These are phyloP conservation scores for Ochetophila trinervis DNA, from an alignment of 306 rosid species.

Conservation along the genomic window DNA sequence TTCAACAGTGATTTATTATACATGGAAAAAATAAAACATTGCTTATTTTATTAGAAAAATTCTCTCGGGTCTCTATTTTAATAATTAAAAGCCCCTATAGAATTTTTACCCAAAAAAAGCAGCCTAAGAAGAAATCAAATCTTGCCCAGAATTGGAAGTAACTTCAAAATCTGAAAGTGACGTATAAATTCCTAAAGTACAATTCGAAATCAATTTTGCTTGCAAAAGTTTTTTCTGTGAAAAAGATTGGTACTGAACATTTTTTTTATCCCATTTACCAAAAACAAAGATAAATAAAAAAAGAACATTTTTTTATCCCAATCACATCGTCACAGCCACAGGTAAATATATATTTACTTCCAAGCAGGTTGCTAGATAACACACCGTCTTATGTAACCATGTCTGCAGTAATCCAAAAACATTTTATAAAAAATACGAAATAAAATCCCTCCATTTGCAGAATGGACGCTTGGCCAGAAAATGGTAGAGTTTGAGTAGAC, in stretches of 20 bases:
- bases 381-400: neutral
- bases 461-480: neutral
- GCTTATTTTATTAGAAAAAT: too few species aligned
- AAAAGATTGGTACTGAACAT: neutral
- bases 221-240: neutral
- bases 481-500: constrained; percentile 1
- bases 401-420: too few species aligned
- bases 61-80: too few species aligned
- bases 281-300: too few species aligned
- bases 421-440: neutral
- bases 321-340: neutral
- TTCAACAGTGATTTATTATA: too few species aligned
- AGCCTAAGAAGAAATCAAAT: too few species aligned
- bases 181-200: neutral
- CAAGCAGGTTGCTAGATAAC: neutral
- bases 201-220: neutral
- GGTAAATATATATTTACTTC: neutral
- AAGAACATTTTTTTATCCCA: neutral
- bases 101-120: too few species aligned
- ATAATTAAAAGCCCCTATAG: too few species aligned
- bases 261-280: neutral
- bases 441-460: neutral
- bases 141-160: neutral
- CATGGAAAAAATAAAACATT: too few species aligned
- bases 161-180: neutral